Evolutionary conservation across 2,329 filamentous ascomycete genomes (phyloP).

Genomic region (Hymenoscyphus repandus): DNA sequence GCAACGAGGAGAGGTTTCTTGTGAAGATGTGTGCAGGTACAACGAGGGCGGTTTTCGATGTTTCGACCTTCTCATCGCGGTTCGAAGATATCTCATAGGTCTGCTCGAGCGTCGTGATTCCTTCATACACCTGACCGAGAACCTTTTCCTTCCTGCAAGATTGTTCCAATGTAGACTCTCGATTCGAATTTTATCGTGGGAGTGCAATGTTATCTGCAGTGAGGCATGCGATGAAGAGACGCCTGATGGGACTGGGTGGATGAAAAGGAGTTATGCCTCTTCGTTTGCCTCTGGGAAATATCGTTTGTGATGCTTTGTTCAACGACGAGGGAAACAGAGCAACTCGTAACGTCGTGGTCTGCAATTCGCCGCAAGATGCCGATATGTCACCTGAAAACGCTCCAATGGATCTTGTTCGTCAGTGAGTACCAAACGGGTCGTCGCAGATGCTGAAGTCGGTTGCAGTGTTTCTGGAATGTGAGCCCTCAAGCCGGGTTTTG

Average conservation of each 20-base stretch:
- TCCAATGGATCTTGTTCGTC: constrained; percentile 18
- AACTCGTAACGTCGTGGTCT: constrained; percentile 25
- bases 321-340: constrained; percentile 20
- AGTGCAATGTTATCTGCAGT: constrained; percentile 16
- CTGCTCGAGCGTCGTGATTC: constrained; percentile 47
- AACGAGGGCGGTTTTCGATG: constrained; percentile 29
- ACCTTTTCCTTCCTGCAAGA: not conserved
- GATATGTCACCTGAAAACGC: constrained; percentile 18
- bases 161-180: not conserved
- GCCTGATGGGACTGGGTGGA: constrained; percentile 20
- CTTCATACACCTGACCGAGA: constrained; percentile 11
- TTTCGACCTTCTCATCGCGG: constrained; percentile 33
- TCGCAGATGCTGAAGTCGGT: constrained; percentile 23
- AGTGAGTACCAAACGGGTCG: constrained; percentile 21
- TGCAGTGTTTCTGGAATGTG: constrained; percentile 28
- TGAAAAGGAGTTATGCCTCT: not conserved
- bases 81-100: constrained; percentile 38
- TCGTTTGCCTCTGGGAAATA: constrained; percentile 21
- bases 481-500: constrained; percentile 20
- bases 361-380: constrained; percentile 26
- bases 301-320: constrained; percentile 12
- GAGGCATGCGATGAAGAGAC: constrained; percentile 21
- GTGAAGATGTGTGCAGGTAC: constrained; percentile 21
- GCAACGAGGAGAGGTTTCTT: constrained; percentile 29
- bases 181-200: constrained; percentile 9